Evolutionary conservation across 306 rosid genomes (phyloP), one percentile per base, ranked within the genome.

Genomic region (Hippophae tibetana): DNA sequence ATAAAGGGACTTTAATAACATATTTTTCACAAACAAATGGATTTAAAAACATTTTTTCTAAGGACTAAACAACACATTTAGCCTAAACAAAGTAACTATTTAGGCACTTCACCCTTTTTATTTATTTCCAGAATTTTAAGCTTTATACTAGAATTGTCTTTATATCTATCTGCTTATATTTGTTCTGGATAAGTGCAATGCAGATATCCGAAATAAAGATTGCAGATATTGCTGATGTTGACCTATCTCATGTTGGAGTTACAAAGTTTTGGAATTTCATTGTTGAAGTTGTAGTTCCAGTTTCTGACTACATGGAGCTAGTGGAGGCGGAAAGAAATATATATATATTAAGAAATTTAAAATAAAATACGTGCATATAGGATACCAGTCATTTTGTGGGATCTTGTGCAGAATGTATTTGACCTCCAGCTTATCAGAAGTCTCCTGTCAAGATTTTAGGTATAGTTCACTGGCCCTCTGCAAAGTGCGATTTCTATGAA

Each of bases 261-360:
- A 77, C 90, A 9, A 79, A 81, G 68, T 77, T 47, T 44, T 95
- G 90, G 69, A 83, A 81, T 72, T 93, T 85, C 78, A 75, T 65
- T 53, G 97, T 88, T 63, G 99, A 93, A 82, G 99, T 93, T 56
- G 64, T 93, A 60, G 89, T 88, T 66, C 88, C 94, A 5, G 99
- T 93, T 69, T 78, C 94, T 65, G 97, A 93, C 67, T 93, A 93
- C 79, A 68, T 88, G 80, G 99, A 88, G 76, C 77, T 88, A 56
- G 46, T 93, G 79, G 90, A 88, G 99, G 99, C 87, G 64, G 58
- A 72, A 73, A 43, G 60, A 58, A 70, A 42, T 7, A 31, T 56
- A 54, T 66, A 48, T 40, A 23, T 66, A 12, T 5, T 76, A 61
- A 43, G 52, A 48, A 53, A 6, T 9, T 70, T 67, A 49, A 48